phyloP scores from a whole-genome alignment of 768 basidiomycete genomes.

The Pleurotus djamor region DNA sequence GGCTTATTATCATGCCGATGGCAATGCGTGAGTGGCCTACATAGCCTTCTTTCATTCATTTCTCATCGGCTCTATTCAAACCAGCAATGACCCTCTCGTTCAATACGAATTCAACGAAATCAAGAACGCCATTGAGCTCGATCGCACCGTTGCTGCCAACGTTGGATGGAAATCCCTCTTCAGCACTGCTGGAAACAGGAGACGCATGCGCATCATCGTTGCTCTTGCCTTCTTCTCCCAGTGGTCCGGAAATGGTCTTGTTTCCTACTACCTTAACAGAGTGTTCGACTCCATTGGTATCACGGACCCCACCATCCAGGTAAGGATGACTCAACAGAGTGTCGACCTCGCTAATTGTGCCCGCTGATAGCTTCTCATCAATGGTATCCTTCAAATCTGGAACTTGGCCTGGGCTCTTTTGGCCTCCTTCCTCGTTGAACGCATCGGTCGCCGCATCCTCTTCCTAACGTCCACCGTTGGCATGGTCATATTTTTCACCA shows the following conservation, averaged over 20 bases:
- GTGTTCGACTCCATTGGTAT: constrained; percentile 49
- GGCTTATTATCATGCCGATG: constrained; percentile 55
- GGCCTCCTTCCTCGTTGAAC: constrained; percentile 47
- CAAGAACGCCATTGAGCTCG: constrained; percentile 50
- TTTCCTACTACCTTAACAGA: constrained; percentile 62
- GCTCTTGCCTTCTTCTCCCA: constrained; percentile 60
- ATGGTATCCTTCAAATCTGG: constrained; percentile 53
- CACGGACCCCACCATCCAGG: constrained; percentile 12
- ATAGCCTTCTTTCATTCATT: neutral
- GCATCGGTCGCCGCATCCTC: constrained; percentile 45
- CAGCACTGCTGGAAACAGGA: constrained; percentile 48
- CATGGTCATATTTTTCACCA: too few species aligned
- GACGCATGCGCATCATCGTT: constrained; percentile 53
- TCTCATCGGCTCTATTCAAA: constrained; percentile 26
- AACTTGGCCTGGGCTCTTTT: constrained; percentile 50
- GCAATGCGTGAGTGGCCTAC: constrained; percentile 33
- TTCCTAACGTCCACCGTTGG: constrained; percentile 21
- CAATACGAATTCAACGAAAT: constrained; percentile 51
- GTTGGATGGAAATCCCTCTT: constrained; percentile 46
- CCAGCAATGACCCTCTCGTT: constrained; percentile 51
- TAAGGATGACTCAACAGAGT: constrained; percentile 8
- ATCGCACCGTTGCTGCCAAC: constrained; percentile 28
- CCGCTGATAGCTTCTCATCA: constrained; percentile 37
- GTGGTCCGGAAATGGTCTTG: constrained; percentile 80
- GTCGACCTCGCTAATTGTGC: neutral